Evolutionary conservation across 352 stramenopile species (phyloP).

Genomic region (Pythium coloratum): DNA sequence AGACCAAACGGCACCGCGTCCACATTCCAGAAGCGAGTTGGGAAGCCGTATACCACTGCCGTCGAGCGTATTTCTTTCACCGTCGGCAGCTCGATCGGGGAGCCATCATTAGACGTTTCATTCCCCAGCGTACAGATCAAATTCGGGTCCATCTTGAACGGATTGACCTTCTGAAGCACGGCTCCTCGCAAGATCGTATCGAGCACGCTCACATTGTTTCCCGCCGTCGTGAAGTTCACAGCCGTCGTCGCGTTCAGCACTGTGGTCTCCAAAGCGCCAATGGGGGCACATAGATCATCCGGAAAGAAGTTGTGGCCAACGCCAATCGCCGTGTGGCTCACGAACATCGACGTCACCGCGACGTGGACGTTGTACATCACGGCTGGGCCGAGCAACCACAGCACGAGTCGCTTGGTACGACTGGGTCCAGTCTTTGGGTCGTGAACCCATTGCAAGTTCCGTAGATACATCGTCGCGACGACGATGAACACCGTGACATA

Average conservation of each 20-base stretch:
- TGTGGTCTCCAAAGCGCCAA: background rate
- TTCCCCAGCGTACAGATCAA: slow-evolving; percentile 7
- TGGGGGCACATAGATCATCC: background rate
- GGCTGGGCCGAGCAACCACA: background rate
- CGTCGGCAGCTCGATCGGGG: slow-evolving; percentile 15
- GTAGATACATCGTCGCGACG: too few relatives aligned
- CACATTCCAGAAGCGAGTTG: slow-evolving; percentile 40
- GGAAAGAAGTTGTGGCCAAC: background rate
- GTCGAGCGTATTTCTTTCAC: slow-evolving; percentile 14
- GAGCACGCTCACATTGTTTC: background rate
- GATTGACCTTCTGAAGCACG: background rate
- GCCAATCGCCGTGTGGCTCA: background rate
- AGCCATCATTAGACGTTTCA: background rate
- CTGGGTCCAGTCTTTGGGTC: too few relatives aligned
- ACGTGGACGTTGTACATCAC: background rate
- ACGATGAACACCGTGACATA: too few relatives aligned
- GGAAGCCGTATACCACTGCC: slow-evolving; percentile 43
- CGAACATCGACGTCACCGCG: background rate
- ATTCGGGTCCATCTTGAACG: slow-evolving; percentile 7
- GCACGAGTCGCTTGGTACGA: background rate
- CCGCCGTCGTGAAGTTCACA: background rate
- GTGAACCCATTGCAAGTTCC: too few relatives aligned
- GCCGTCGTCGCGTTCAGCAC: background rate
- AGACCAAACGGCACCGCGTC: slow-evolving; percentile 24
- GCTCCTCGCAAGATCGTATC: slow-evolving; percentile 8